Evolutionary conservation across 345 rosid genomes (phyloP), one percentile per base, ranked within the genome.

Genomic region (Laguncularia racemosa): DNA sequence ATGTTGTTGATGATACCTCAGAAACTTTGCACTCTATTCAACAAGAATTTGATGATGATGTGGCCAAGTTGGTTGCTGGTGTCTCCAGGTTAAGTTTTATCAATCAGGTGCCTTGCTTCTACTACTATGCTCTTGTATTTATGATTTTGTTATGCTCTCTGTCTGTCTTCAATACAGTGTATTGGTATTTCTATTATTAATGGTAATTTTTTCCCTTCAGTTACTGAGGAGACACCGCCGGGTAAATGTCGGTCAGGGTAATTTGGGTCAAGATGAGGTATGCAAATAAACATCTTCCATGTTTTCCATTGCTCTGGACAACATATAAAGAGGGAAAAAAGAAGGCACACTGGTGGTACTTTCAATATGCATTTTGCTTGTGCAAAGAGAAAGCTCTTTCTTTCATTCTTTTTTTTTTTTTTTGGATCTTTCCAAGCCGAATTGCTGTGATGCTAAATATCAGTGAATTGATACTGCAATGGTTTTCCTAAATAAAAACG

Each of bases 41-140:
- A 66, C 73, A 65, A 69, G 84, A 78, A 59, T 85, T 85, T 74
- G 92, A 86, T 44, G 75, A 76, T 51, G 88, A 85, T 65, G 88
- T 85, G 38, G 75, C 77, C 44, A 78, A 71, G 71, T 70, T 82
- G 67, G 86, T 85, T 23, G 82, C 81, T 63, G 80, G 86, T 54
- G 86, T 82, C 58, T 85, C 92, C 71, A 73, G 82, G 67, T 65
- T 85, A 71, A 85, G 92, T 62, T 74, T 67, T 46, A 67, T 85
- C 56, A 82, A 82, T 74, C 88, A 85, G 92, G 92, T 82, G 70
- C 20, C 20, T 20, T 46, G 20, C 40, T 67, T 4, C n/a, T 2
- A 16, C 48, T 45, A 10, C 51, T 23, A 23, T 4, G 28, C 40
- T 33, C 40, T 33, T 33, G 40, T 9, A 28, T 19, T 16, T 52